Conservation (phyloP, 108 stramenopile genomes). For the Chaetoceros muelleri region DNA sequence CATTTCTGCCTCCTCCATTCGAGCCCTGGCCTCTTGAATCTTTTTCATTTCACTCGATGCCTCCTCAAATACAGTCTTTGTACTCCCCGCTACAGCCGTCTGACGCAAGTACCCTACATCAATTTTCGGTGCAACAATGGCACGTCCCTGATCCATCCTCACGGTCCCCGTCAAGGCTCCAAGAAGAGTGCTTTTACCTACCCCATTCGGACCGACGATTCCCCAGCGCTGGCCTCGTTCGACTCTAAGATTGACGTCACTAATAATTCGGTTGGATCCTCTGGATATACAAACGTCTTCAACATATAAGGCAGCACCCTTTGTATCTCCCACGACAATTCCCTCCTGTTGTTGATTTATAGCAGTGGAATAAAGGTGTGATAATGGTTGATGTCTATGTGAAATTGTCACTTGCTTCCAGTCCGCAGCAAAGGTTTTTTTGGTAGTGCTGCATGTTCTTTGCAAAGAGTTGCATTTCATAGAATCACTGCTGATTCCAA, state of each 20-base stretch:
- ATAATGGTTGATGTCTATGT: not conserved
- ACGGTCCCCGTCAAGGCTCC: slow-evolving; percentile 51
- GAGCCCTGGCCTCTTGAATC: slow-evolving; percentile 34
- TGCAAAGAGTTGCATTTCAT: too few relatives aligned
- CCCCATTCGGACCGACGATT: slow-evolving; percentile 63
- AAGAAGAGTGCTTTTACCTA: slow-evolving; percentile 40
- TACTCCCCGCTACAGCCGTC: slow-evolving; percentile 81
- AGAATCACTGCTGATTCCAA: too few relatives aligned
- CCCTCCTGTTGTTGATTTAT: not conserved
- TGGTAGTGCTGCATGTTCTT: too few relatives aligned
- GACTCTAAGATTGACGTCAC: slow-evolving; percentile 57
- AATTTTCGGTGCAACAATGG: slow-evolving; percentile 42
- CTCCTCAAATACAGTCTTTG: slow-evolving; percentile 76
- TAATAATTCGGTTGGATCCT: slow-evolving; percentile 35
- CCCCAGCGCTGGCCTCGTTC: slow-evolving; percentile 67
- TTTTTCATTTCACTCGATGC: slow-evolving; percentile 80
- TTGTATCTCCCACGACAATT: slow-evolving; percentile 48
- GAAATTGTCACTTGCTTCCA: too few relatives aligned
- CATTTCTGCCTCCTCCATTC: slow-evolving; percentile 26
- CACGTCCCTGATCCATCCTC: slow-evolving; percentile 44
- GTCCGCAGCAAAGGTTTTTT: too few relatives aligned
- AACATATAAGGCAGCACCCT: slow-evolving; percentile 62
- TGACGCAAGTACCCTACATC: slow-evolving; percentile 71
- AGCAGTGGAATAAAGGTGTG: not conserved
- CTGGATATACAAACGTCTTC: slow-evolving; percentile 59